Percentiles rank a stretch among this genome's conserved stretches.
phyloP scores from a whole-genome alignment of 306 rosid genomes.

The Gastrolobium villosum region DNA sequence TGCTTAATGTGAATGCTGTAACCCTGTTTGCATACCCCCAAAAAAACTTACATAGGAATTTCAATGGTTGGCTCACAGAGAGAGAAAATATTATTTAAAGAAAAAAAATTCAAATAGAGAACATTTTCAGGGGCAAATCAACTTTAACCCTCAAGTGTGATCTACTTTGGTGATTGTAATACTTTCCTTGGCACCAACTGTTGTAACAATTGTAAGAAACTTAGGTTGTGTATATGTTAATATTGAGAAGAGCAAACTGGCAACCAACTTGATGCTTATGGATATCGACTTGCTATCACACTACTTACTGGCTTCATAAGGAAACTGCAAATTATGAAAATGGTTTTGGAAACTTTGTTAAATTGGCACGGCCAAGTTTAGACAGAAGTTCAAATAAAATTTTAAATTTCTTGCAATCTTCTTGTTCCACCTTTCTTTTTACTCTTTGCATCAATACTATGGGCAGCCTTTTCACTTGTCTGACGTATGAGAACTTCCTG shows the following conservation, averaged over 20 bases:
- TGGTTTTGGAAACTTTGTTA: slow-evolving; percentile 7
- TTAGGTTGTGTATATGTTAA: not conserved
- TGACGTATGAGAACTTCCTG: slow-evolving; percentile 6
- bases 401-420: slow-evolving; percentile 6
- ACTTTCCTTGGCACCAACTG: slow-evolving; percentile 11
- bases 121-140: slow-evolving; percentile 19
- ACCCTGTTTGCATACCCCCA: slow-evolving; percentile 9
- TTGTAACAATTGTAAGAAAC: not conserved
- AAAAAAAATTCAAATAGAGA: not conserved
- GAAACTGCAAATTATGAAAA: slow-evolving; percentile 14
- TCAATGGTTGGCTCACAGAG: slow-evolving; percentile 28
- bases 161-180: not conserved
- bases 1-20: not conserved
- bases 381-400: slow-evolving; percentile 27
- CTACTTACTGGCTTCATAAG: not conserved
- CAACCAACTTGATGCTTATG: not conserved
- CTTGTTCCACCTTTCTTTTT: not conserved
- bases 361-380: not conserved
- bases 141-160: not conserved
- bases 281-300: slow-evolving; percentile 4
- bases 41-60: no score
- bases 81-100: no score
- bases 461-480: not conserved
- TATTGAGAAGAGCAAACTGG: slow-evolving; percentile 10
- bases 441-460: slow-evolving; percentile 5